A percentile compares a stretch with the other conserved stretches of the same genome.
Evolutionary conservation across 805 yeast species (phyloP).

Genomic region (Diddensiella caesifluorescens): DNA sequence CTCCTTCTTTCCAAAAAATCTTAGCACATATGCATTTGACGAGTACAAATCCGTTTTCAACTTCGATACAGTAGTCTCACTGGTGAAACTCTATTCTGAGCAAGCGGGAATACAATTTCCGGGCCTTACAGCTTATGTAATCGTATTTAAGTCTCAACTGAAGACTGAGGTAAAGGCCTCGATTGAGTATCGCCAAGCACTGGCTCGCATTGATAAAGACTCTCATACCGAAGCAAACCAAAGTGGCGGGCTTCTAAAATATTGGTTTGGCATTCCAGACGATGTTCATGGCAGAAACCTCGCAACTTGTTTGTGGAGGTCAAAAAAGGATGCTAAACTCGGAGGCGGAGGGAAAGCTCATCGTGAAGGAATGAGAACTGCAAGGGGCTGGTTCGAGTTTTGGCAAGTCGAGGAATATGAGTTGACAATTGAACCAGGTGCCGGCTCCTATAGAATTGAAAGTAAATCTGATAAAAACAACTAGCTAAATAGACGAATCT

Average conservation of each 20-base stretch:
- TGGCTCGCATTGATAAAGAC: slow-evolving; percentile 32
- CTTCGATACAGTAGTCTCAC: slow-evolving; percentile 25
- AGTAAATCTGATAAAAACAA: background rate
- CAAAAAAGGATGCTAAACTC: slow-evolving; percentile 28
- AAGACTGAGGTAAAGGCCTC: slow-evolving; percentile 28
- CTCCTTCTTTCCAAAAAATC: slow-evolving; percentile 23
- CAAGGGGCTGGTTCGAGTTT: slow-evolving; percentile 32
- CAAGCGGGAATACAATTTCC: slow-evolving; percentile 7
- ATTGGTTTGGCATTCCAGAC: slow-evolving; percentile 39
- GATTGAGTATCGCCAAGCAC: slow-evolving; percentile 26
- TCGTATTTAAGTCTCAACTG: slow-evolving; percentile 35
- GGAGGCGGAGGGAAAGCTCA: slow-evolving; percentile 37
- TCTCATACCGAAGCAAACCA: slow-evolving; percentile 36
- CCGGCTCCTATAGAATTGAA: slow-evolving; percentile 12
- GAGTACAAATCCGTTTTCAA: slow-evolving; percentile 31
- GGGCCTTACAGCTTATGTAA: slow-evolving; percentile 29
- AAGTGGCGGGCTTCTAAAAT: slow-evolving; percentile 37
- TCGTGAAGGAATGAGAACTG: slow-evolving; percentile 32
- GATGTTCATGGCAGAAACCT: slow-evolving; percentile 32
- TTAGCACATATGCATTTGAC: slow-evolving; percentile 26
- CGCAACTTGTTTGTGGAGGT: slow-evolving; percentile 40
- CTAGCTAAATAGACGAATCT: too few species aligned
- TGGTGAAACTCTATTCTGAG: slow-evolving; percentile 13
- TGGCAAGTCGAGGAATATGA: slow-evolving; percentile 37
- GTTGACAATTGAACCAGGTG: slow-evolving; percentile 18